phyloP scores from a whole-genome alignment of 192 early-diverging fungal genomes.

The Entrophospora sp. region DNA sequence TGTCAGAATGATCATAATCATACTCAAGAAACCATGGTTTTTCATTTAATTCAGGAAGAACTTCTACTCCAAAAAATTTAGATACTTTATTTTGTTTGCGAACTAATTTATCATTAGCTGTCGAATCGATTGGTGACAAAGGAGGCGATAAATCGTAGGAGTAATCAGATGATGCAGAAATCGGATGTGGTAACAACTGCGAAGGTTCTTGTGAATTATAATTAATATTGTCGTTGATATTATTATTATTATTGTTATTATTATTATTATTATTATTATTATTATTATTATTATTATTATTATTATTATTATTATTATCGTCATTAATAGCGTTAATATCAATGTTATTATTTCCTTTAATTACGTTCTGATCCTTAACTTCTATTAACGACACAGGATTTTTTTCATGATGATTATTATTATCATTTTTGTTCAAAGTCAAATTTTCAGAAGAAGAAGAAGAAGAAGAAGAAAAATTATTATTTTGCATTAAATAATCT shows the following conservation, averaged over 20 bases:
- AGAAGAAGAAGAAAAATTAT: too few relatives aligned
- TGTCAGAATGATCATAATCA: conserved; percentile 65
- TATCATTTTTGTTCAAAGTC: too few relatives aligned
- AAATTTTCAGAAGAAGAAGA: too few relatives aligned
- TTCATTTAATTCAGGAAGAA: conserved; percentile 25
- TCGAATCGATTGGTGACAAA: neutral
- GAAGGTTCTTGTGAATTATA: too few relatives aligned
- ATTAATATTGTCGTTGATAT: too few relatives aligned
- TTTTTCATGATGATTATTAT: too few relatives aligned
- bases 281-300: neutral
- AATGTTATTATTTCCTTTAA: too few relatives aligned
- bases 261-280: neutral
- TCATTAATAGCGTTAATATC: too few relatives aligned
- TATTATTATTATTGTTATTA: neutral
- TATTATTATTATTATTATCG: neutral
- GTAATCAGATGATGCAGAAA: conserved; percentile 28
- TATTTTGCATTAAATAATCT: conserved; percentile 17
- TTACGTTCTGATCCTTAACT: too few relatives aligned
- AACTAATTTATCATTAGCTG: neutral
- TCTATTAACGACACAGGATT: too few relatives aligned
- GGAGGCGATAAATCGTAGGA: conserved; percentile 21
- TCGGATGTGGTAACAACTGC: too few relatives aligned
- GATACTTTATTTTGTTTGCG: conserved; percentile 36
- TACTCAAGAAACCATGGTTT: conserved; percentile 75
- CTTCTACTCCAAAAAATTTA: conserved; percentile 54